A percentile compares a stretch with the other conserved stretches of the same genome.
phyloP scores from a whole-genome alignment of 805 yeast species.

The Nakazawaea wickerhamii region DNA sequence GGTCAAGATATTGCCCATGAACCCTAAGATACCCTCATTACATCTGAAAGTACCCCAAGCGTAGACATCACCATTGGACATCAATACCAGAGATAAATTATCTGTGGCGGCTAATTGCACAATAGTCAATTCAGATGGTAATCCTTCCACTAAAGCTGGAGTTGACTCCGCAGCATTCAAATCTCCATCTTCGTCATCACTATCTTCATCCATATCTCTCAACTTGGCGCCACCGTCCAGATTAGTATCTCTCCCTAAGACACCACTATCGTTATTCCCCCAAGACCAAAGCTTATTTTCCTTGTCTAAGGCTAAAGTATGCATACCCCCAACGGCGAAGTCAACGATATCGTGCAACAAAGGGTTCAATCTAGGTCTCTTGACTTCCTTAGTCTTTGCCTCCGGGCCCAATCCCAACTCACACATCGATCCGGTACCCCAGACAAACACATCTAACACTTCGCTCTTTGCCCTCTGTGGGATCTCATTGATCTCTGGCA shows the following conservation, averaged over 20 bases:
- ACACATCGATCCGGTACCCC: constrained; percentile 98
- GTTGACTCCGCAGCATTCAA: constrained; percentile 86
- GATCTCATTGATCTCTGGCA: constrained; percentile 39
- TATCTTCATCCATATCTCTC: constrained; percentile 58
- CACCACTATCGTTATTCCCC: constrained; percentile 95
- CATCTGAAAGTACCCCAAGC: constrained; percentile 98
- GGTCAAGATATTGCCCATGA: constrained; percentile 53
- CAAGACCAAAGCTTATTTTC: constrained; percentile 89
- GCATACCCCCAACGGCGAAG: constrained; percentile 96
- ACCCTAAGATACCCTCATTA: constrained; percentile 88
- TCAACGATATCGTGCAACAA: constrained; percentile 72
- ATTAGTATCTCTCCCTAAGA: constrained; percentile 82
- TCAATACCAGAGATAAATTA: constrained; percentile 76
- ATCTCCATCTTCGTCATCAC: constrained; percentile 74
- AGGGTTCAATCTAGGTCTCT: constrained; percentile 91
- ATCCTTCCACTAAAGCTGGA: constrained; percentile 68
- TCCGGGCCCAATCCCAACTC: constrained; percentile 96
- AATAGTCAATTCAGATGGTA: constrained; percentile 54
- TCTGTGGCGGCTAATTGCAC: constrained; percentile 90
- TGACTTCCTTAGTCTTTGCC: constrained; percentile 89
- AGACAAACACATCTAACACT: constrained; percentile 75
- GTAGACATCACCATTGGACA: constrained; percentile 79
- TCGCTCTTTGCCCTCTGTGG: constrained; percentile 32
- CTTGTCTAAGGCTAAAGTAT: constrained; percentile 74
- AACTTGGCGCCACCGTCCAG: constrained; percentile 53